Evolutionary conservation across 164 flowering plant genomes (phyloP).

Genomic region (Umbilicus rupestris): DNA sequence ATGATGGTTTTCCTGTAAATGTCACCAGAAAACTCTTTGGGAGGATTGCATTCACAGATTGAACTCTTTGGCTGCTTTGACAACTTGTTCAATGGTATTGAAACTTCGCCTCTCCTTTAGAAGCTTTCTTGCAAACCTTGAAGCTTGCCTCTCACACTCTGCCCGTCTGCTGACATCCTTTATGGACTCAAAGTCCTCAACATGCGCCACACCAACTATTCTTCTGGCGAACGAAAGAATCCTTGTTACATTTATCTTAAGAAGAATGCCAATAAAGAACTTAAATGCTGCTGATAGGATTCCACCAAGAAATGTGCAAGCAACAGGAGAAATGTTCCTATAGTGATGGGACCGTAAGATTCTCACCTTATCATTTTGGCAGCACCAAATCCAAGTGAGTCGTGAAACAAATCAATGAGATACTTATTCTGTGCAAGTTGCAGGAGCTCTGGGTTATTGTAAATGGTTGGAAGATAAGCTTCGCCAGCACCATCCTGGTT

Average conservation of each 20-base stretch:
- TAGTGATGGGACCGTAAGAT: background rate
- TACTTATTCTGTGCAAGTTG: constrained; percentile 43
- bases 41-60: background rate
- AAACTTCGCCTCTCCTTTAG: constrained; percentile 66
- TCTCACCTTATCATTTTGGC: constrained; percentile 95
- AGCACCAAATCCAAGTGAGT: constrained; percentile 90
- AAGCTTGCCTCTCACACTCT: constrained; percentile 66
- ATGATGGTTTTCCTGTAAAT: too few species aligned
- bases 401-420: constrained; percentile 68
- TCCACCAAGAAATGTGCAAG: too few species aligned
- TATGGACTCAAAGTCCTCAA: constrained; percentile 88
- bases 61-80: constrained; percentile 22
- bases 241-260: background rate
- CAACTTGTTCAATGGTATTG: constrained; percentile 44
- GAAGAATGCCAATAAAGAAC: background rate
- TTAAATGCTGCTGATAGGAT: too few species aligned
- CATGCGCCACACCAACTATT: constrained; percentile 93
- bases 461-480: constrained; percentile 75
- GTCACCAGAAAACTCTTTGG: too few species aligned
- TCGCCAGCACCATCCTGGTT: constrained; percentile 80
- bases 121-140: constrained; percentile 62
- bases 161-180: constrained; percentile 47
- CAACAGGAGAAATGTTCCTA: too few species aligned
- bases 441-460: constrained; percentile 54
- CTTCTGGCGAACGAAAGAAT: constrained; percentile 43